Percentiles rank a stretch among this genome's conserved stretches.
These are phyloP conservation scores for Fusarium camptoceras DNA, from an alignment of 2,329 filamentous ascomycete species.

Conservation along the genomic window DNA sequence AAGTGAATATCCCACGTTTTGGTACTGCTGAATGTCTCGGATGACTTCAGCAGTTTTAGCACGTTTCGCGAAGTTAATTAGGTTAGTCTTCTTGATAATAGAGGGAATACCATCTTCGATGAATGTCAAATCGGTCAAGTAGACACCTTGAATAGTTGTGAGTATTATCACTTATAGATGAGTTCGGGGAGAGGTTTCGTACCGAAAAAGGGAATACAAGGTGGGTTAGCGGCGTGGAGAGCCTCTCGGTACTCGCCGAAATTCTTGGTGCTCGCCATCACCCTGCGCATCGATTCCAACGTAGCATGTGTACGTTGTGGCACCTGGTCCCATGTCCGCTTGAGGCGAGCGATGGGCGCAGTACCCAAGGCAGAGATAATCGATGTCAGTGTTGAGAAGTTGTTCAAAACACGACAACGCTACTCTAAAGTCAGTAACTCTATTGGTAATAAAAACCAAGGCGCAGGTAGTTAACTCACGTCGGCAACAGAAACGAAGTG, in stretches of 20 bases:
- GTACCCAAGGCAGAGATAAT: slow-evolving; percentile 97
- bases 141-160: slow-evolving; percentile 74
- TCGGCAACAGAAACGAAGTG: slow-evolving; percentile 97
- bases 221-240: slow-evolving; percentile 91
- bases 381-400: slow-evolving; percentile 96
- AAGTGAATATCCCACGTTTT: slow-evolving; percentile 95
- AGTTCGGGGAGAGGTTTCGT: slow-evolving; percentile 48
- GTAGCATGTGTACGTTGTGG: slow-evolving; percentile 83
- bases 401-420: slow-evolving; percentile 95
- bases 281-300: slow-evolving; percentile 88
- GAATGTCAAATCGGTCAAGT: slow-evolving; percentile 96
- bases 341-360: slow-evolving; percentile 92
- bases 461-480: slow-evolving; percentile 66
- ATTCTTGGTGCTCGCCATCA: slow-evolving; percentile 98
- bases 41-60: slow-evolving; percentile 99
- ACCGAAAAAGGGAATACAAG: slow-evolving; percentile 99
- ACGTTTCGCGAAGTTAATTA: slow-evolving; percentile 99
- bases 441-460: neutral
- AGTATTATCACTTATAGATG: slow-evolving; percentile 6
- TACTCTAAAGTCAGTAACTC: slow-evolving; percentile 53
- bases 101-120: slow-evolving; percentile 98
- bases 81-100: slow-evolving; percentile 92
- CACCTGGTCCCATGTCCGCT: slow-evolving; percentile 93
- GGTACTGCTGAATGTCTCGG: slow-evolving; percentile 97
- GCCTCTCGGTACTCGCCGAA: slow-evolving; percentile 97